Evolutionary conservation across 257 asterid species (phyloP), one percentile per base, ranked within the genome.

Genomic region (Orobanche coerulescens): DNA sequence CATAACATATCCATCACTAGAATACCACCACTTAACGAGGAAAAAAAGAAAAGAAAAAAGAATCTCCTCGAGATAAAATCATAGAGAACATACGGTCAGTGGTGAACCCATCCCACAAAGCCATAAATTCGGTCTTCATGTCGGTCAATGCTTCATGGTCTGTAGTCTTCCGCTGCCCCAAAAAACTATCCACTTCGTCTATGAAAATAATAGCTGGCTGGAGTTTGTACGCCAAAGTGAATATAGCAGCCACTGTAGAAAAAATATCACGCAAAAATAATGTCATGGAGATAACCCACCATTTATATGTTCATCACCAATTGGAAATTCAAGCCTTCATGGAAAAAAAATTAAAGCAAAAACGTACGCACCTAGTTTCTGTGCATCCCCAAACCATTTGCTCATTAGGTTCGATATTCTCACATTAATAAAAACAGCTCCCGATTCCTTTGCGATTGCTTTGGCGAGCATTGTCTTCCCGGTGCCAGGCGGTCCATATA

Each of bases 381-480:
- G 97, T 39, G 98, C 95, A 73, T 93, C 98, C 36, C 98, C 98
- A 61, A 88, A 93, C 95, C 95, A 93, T 75, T 93, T 93, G 82
- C 97, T 93, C 98, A 89, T 93, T 58, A 93, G 71, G 73, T 83
- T 93, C 12, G 98, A 86, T 74, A 85, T 56, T 73, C 81, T 86
- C 58, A 93, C 83, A 15, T 93, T 89, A 59, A 93, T 93, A 59
- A 93, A 93, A 66, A 81, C 92, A 72, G 97, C 95, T 25, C 92
- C 90, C 0, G 97, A 93, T 72, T 93, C 96, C 78, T 83, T 93
- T 18, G 98, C 96, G 61, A 93, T 93, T 59, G 96, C 98, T 82
- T 93, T 89, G 47, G 98, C 98, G 52, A 89, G 98, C 97, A 93
- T 86, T n/a, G 97, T 93, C 81, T 93, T 93, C 69, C 98, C 98